These are phyloP conservation scores for Exophiala phaeomuriformis DNA, from an alignment of 2,329 filamentous ascomycete genomes.

Conservation along the genomic window DNA sequence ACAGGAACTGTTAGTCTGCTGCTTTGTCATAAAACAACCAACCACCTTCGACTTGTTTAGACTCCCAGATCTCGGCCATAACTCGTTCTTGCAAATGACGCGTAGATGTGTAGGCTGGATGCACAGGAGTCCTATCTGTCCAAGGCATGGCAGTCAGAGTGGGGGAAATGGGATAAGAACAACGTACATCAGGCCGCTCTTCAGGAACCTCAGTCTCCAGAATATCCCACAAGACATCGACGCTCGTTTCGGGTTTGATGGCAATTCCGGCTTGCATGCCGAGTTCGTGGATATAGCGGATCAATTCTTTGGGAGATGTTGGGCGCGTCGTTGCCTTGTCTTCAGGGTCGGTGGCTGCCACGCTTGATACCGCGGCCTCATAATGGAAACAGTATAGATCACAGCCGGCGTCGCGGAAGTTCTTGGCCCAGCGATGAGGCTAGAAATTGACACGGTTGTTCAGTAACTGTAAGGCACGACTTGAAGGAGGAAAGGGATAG, in stretches of 20 bases:
- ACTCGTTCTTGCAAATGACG: too few relatives aligned
- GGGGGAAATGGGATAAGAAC: neutral
- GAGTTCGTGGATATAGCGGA: conserved; percentile 80
- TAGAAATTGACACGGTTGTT: conserved; percentile 33
- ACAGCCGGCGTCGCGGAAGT: conserved; percentile 88
- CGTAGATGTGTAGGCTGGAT: too few relatives aligned
- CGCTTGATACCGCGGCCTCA: conserved; percentile 79
- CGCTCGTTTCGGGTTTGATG: conserved; percentile 84
- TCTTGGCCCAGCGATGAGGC: conserved; percentile 97
- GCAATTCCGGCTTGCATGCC: conserved; percentile 90
- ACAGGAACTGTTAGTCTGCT: conserved; percentile 3
- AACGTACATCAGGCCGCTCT: conserved; percentile 80
- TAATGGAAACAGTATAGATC: conserved; percentile 99
- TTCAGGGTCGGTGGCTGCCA: conserved; percentile 72
- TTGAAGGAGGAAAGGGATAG: too few relatives aligned
- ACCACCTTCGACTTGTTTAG: too few relatives aligned
- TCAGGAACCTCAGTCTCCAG: conserved; percentile 63
- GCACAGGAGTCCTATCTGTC: neutral
- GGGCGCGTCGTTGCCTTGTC: conserved; percentile 56
- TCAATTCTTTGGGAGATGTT: conserved; percentile 76
- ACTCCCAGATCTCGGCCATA: too few relatives aligned
- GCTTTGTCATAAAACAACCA: too few relatives aligned
- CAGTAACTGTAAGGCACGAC: too few relatives aligned
- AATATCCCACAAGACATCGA: conserved; percentile 88
- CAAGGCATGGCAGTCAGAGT: neutral